Conservation (phyloP, 1,284 basidiomycete species). For the Vanrija humicola region DNA sequence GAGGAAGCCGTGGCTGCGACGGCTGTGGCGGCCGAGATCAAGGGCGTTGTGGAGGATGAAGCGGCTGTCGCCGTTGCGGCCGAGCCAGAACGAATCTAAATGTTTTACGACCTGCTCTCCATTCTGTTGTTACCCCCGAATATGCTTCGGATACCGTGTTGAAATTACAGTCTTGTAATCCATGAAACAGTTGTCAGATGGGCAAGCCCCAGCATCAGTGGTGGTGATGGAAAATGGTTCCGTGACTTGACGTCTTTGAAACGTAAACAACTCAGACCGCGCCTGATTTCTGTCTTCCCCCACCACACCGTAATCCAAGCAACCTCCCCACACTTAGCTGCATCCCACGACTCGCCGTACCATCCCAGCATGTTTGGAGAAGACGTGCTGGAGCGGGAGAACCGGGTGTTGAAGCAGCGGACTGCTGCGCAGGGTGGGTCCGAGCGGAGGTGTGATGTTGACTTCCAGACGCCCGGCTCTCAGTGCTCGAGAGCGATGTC, state of each 20-base stretch:
- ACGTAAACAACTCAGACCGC: background rate
- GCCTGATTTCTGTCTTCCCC: no score
- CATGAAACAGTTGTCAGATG: no score
- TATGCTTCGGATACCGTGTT: no score
- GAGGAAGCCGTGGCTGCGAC: no score
- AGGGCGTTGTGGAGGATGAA: no score
- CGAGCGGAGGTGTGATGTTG: background rate
- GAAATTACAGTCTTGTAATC: no score
- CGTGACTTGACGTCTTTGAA: background rate
- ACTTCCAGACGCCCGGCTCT: background rate
- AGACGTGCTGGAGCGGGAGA: conserved; percentile 40
- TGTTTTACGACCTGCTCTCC: no score
- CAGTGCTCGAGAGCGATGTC: background rate
- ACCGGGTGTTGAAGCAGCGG: conserved; percentile 39
- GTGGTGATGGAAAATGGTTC: background rate
- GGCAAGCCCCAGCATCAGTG: no score
- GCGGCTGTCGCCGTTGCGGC: no score
- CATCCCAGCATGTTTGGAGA: conserved; percentile 36
- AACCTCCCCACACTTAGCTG: background rate
- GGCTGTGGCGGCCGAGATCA: no score
- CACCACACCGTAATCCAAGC: background rate
- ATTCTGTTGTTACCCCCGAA: no score
- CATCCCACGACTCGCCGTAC: background rate
- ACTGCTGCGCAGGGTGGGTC: background rate
- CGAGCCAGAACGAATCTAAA: no score